Percentiles rank a stretch among this genome's conserved stretches.
Evolutionary conservation across 2,329 filamentous ascomycete genomes (phyloP).

Genomic region (Myriosclerotinia curreyana): DNA sequence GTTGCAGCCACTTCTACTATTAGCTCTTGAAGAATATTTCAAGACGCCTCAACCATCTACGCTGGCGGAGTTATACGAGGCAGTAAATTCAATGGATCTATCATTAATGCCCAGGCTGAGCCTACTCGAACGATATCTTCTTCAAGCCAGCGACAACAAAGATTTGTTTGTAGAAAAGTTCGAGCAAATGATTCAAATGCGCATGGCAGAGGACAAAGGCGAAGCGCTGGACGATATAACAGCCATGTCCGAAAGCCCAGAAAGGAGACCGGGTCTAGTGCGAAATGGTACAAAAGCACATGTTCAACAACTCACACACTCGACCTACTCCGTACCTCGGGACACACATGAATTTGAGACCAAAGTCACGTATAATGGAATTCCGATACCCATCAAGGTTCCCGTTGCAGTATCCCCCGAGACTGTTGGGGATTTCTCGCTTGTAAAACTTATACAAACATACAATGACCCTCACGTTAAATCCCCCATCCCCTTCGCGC

Average conservation of each 20-base stretch:
- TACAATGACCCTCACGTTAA: constrained; percentile 83
- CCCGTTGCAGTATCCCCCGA: constrained; percentile 91
- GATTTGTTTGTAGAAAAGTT: constrained; percentile 98
- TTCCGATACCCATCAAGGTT: constrained; percentile 94
- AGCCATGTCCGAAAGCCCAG: constrained; percentile 49
- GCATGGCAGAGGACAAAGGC: constrained; percentile 63
- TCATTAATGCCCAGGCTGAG: constrained; percentile 87
- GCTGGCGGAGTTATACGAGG: constrained; percentile 80
- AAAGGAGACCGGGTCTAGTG: constrained; percentile 40
- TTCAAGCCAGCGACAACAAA: constrained; percentile 89
- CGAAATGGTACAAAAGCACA: constrained; percentile 62
- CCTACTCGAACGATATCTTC: constrained; percentile 75
- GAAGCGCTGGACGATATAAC: constrained; percentile 43
- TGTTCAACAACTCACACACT: constrained; percentile 51
- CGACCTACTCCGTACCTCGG: constrained; percentile 73
- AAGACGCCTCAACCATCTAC: constrained; percentile 87
- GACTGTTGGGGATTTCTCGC: constrained; percentile 94
- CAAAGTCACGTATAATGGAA: constrained; percentile 91
- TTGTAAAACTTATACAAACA: constrained; percentile 95
- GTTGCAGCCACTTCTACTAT: constrained; percentile 72
- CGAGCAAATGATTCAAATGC: constrained; percentile 85
- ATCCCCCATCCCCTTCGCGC: constrained; percentile 75
- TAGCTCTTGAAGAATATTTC: constrained; percentile 96
- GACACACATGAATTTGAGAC: constrained; percentile 99
- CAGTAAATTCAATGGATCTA: constrained; percentile 95